Evolutionary conservation across 2,329 filamentous ascomycete species (phyloP), one percentile per base, ranked within the genome.

Genomic region (Huntiella moniliformis): DNA sequence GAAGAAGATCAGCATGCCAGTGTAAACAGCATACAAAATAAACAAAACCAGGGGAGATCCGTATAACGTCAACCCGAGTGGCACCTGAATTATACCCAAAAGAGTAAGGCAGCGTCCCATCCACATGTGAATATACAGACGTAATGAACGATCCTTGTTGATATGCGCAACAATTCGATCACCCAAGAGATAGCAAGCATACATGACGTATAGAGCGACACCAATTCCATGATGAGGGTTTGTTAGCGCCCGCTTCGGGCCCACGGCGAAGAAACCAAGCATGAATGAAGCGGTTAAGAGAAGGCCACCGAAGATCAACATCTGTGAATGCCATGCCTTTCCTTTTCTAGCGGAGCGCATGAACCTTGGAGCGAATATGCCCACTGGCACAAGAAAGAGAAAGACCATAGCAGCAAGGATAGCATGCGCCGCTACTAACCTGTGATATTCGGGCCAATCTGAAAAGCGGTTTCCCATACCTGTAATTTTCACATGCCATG

Each of bases 221-320:
- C 83, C 83, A 52, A 91, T 88, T 51, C 80, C 82, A 60, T 92
- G 83, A 58, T 92, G 83, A 0, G 83, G 83, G 57, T 92, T 92
- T 6, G 79, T 78, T 55, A 86, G 62, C 52, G 73, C 82, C 49
- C 82, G 69, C 38, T 70, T 66, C 0, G 77, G 75, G 0, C 83
- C 83, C 10, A 91, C 83, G 8, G 84, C 82, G 54, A 86, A 78
- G 63, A 74, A 87, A 5, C 82, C 83, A 10, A 86, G 66, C 38
- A 82, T 67, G 51, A 92, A 79, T 6, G 83, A 69, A 10, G 79
- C 79, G 0, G 82, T 80, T 5, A 77, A 66, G 46, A 88, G 61
- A 13, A 78, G 63, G 8, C 82, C 68, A 2, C 77, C 74, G 48
- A 86, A 58, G 45, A 85, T 70, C 49, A 88, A 76, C 13, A 87